Evolutionary conservation across 805 yeast species (phyloP).

Genomic region (Lipomyces sp.): DNA sequence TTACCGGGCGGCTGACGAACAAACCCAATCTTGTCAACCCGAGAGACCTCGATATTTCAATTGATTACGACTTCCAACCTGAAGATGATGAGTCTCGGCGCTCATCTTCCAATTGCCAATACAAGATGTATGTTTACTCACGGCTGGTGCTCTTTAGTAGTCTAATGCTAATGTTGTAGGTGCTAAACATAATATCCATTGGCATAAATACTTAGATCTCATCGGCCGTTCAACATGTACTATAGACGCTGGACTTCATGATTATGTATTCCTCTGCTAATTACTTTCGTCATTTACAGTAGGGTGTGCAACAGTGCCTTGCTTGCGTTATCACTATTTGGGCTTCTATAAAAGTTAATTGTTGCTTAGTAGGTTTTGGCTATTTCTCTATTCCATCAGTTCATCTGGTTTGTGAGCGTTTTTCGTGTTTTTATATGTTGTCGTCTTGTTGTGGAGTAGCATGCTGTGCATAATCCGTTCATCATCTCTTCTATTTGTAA

Average conservation of each 20-base stretch:
- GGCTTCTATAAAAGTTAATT: neutral
- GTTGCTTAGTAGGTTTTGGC: neutral
- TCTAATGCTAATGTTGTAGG: neutral
- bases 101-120: constrained; percentile 21
- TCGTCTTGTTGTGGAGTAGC: neutral
- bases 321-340: neutral
- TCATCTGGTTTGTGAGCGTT: neutral
- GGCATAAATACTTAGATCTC: neutral
- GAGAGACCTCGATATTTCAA: constrained; percentile 84
- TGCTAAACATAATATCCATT: neutral
- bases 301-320: neutral
- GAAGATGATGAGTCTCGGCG: constrained; percentile 41
- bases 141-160: neutral
- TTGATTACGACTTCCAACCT: constrained; percentile 59
- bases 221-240: neutral
- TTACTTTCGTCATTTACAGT: neutral
- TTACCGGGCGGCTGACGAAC: constrained; percentile 73
- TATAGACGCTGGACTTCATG: constrained; percentile 1
- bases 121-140: constrained; percentile 27
- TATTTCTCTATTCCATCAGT: neutral
- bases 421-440: neutral
- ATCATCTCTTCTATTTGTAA: neutral
- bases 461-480: neutral
- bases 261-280: neutral
- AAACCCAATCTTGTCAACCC: constrained; percentile 80